Conservation (phyloP, 179 eudicot genomes). For the Kewa caespitosa region DNA sequence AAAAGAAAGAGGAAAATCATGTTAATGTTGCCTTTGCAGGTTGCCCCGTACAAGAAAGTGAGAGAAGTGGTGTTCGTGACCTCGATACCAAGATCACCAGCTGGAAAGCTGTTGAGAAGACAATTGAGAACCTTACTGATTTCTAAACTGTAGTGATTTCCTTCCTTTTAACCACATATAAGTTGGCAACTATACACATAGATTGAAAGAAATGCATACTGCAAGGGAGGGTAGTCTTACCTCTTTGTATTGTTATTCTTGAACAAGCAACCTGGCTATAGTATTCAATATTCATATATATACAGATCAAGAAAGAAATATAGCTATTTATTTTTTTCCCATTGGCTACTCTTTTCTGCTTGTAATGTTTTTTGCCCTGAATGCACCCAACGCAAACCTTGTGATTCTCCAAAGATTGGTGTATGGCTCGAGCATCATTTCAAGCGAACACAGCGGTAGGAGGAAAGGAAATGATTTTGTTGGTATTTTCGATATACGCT, state of each 20-base stretch:
- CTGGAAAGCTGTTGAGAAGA: constrained; percentile 77
- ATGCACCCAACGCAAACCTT: no score
- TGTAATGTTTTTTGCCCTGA: no score
- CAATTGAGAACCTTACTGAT: constrained; percentile 34
- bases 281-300: not conserved
- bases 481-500: no score
- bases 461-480: no score
- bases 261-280: not conserved
- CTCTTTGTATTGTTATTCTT: not conserved
- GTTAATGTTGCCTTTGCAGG: constrained; percentile 37
- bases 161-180: not conserved
- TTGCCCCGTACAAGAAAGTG: constrained; percentile 78
- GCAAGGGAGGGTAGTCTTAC: not conserved
- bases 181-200: not conserved
- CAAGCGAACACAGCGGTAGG: no score
- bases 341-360: no score
- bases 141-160: constrained; percentile 35
- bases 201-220: not conserved
- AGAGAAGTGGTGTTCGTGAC: constrained; percentile 59
- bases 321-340: no score
- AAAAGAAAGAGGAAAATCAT: no score
- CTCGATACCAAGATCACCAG: constrained; percentile 66
- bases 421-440: no score
- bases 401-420: no score
- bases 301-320: not conserved